Base-by-base conservation (phyloP, 2,329 filamentous ascomycete genomes). In the Fusarium austroafricanum region DNA sequence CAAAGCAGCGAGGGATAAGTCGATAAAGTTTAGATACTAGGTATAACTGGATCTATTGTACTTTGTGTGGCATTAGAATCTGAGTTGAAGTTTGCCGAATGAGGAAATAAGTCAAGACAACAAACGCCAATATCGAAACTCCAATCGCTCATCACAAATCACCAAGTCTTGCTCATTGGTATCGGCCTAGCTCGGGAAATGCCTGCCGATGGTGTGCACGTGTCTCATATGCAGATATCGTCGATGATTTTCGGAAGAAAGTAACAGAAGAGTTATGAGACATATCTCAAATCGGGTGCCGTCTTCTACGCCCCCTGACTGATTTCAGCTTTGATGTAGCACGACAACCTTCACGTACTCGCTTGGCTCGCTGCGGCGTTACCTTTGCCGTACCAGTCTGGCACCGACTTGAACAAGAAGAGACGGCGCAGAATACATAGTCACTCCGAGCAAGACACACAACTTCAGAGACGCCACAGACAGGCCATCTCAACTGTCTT, bases 341-440 rank as follows among this genome's bases (percentile, higher is more conserved):
- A 70, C 67, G 43, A 31, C 18, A 49, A 65, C 55, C 35, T 45
- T 43, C 52, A 40, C 44, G 42, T 47, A 38, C 68, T 71, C 68
- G 68, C 68, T 71, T 71, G 68, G 47, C 46, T 50, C 18, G 43
- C 56, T 67, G 61, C 61, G 47, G 65, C 65, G 50, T 68, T 53
- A 65, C 54, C 58, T 61, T 47, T 35, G 39, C 39, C 29, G 61
- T 67, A 46, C 45, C 42, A 59, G 56, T 52, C 56, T 68, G 39
- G 56, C 51, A 66, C 68, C 63, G 29, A 46, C 43, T 49, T 43
- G 52, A 44, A 35, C 26, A 42, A 42, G 31, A 59, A 47, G 66
- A 55, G 51, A 57, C 55, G 47, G 55, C n/a, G 45, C 35, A 51
- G 10, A 29, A 56, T 62, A 38, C 51, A 55, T 37, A 20, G 21